Percentiles rank a stretch among this genome's conserved stretches.
Conservation (phyloP, 257 asterid species). For the Scutellaria galericulata region DNA sequence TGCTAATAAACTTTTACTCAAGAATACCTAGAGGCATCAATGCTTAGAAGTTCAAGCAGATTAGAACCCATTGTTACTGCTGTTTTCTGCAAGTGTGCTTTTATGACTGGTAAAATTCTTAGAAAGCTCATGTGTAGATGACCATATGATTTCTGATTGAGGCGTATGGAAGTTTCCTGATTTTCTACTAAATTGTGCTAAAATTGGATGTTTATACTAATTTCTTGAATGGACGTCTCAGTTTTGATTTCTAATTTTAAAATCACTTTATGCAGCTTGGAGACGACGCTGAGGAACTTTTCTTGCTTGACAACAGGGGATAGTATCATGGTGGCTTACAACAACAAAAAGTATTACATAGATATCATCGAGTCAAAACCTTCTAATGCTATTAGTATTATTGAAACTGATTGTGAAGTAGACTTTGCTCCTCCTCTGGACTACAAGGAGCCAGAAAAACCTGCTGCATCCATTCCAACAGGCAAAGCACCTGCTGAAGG, state of each 20-base stretch:
- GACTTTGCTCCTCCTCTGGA: slow-evolving; percentile 99
- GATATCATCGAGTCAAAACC: slow-evolving; percentile 98
- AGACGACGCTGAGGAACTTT: slow-evolving; percentile 94
- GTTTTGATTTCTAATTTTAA: slow-evolving; percentile 19
- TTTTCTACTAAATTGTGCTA: slow-evolving; percentile 2
- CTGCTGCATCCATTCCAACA: slow-evolving; percentile 48
- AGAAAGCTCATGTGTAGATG: background rate
- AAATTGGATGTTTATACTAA: background rate
- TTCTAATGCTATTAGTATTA: slow-evolving; percentile 83
- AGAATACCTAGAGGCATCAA: background rate
- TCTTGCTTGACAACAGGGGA: slow-evolving; percentile 97
- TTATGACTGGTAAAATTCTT: slow-evolving; percentile 1
- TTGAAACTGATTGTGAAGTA: slow-evolving; percentile 99
- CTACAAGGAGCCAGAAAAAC: slow-evolving; percentile 92
- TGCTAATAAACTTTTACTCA: background rate
- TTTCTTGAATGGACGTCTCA: slow-evolving; percentile 15
- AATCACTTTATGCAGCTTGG: slow-evolving; percentile 66
- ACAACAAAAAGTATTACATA: slow-evolving; percentile 88
- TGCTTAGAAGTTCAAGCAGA: background rate
- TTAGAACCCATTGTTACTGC: background rate
- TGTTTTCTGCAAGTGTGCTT: background rate
- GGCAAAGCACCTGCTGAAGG: slow-evolving; percentile 76
- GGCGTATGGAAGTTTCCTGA: background rate
- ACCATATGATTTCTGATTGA: background rate
- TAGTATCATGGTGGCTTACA: slow-evolving; percentile 99